These are phyloP conservation scores for Aspergillus neotritici DNA, from an alignment of 2,329 filamentous ascomycete genomes.

Conservation along the genomic window DNA sequence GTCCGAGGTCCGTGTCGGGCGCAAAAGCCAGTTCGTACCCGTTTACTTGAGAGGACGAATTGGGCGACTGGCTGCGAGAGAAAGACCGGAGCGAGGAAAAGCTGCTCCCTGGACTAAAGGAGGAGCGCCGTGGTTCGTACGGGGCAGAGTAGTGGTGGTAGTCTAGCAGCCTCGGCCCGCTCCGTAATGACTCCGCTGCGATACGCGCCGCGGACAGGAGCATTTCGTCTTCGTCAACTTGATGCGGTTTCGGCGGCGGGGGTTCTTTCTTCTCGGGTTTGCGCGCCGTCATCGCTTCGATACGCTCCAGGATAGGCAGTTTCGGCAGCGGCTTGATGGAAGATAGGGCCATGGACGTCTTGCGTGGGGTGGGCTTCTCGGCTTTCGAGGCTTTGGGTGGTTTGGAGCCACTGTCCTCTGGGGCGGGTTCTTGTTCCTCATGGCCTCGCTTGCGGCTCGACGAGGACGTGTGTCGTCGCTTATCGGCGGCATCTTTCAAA, in stretches of 20 bases:
- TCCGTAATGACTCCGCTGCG: slow-evolving; percentile 35
- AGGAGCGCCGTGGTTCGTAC: slow-evolving; percentile 20
- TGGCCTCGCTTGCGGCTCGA: slow-evolving; percentile 25
- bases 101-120: slow-evolving; percentile 24
- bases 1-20: slow-evolving; percentile 32
- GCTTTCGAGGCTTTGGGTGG: slow-evolving; percentile 19
- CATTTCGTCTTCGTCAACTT: slow-evolving; percentile 39
- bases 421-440: slow-evolving; percentile 16
- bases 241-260: slow-evolving; percentile 17
- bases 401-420: slow-evolving; percentile 17
- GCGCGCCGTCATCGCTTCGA: slow-evolving; percentile 22
- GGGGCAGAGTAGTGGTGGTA: slow-evolving; percentile 15
- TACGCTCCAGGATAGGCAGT: slow-evolving; percentile 32
- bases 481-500: slow-evolving; percentile 19
- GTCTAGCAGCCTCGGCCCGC: slow-evolving; percentile 30
- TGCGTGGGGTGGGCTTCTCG: slow-evolving; percentile 12
- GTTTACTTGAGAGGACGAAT: slow-evolving; percentile 25
- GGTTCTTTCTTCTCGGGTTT: slow-evolving; percentile 19
- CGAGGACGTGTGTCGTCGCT: slow-evolving; percentile 17
- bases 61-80: slow-evolving; percentile 27
- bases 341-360: slow-evolving; percentile 25
- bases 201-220: slow-evolving; percentile 39
- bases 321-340: slow-evolving; percentile 28
- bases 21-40: slow-evolving; percentile 40
- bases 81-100: slow-evolving; percentile 19